Conservation (phyloP, 768 basidiomycete genomes). For the Leccinum aurantiacum region DNA sequence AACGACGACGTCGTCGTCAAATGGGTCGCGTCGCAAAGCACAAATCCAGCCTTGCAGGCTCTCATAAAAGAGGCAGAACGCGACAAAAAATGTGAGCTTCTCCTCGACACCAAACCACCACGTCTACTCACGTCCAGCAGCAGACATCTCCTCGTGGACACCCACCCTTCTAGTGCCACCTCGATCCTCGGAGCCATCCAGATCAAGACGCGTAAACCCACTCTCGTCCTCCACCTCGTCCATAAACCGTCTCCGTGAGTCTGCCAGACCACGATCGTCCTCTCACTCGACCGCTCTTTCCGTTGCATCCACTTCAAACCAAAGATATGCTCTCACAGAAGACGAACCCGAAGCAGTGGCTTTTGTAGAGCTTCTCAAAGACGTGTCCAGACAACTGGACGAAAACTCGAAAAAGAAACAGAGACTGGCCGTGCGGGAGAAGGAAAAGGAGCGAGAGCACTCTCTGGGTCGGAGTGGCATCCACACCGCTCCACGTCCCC, state of each 20-base stretch:
- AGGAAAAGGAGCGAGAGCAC: slow-evolving; percentile 11
- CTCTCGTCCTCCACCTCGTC: slow-evolving; percentile 25
- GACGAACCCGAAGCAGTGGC: slow-evolving; percentile 23
- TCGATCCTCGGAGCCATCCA: slow-evolving; percentile 5
- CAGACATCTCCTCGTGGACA: background rate
- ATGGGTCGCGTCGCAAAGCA: slow-evolving; percentile 29
- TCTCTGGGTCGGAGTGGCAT: background rate
- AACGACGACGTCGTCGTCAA: slow-evolving; percentile 15
- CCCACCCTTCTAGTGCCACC: background rate
- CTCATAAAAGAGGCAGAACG: slow-evolving; percentile 30
- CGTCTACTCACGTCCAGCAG: background rate
- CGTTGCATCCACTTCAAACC: background rate
- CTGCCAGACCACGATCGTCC: slow-evolving; percentile 19
- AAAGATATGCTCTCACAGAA: slow-evolving; percentile 10
- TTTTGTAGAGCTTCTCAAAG: slow-evolving; percentile 27
- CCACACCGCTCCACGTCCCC: slow-evolving; percentile 2
- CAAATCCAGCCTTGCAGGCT: slow-evolving; percentile 23
- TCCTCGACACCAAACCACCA: background rate
- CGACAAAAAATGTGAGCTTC: slow-evolving; percentile 24
- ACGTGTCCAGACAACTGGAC: slow-evolving; percentile 25
- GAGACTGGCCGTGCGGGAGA: slow-evolving; percentile 10
- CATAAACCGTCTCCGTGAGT: slow-evolving; percentile 10
- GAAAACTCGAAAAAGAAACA: slow-evolving; percentile 30
- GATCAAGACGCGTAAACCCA: slow-evolving; percentile 11
- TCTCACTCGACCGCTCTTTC: slow-evolving; percentile 12